These are phyloP conservation scores for Boletus pseudopeckii DNA, from an alignment of 768 basidiomycete genomes.

Conservation along the genomic window DNA sequence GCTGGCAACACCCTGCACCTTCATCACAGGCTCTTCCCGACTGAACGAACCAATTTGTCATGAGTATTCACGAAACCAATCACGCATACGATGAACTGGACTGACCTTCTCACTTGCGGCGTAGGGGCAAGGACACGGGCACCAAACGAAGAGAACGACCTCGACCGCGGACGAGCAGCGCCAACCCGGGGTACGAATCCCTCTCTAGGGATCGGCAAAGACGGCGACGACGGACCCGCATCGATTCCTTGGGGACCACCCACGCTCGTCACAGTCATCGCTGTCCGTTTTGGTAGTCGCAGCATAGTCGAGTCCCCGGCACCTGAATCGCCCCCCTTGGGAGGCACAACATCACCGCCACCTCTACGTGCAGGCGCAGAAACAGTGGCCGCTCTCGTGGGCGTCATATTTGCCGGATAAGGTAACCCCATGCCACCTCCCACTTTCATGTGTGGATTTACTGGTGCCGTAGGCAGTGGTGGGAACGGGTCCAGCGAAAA, in stretches of 20 bases:
- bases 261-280: neutral
- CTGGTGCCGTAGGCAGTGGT: slow-evolving; percentile 10
- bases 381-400: slow-evolving; percentile 31
- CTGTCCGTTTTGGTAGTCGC: slow-evolving; percentile 21
- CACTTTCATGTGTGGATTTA: neutral
- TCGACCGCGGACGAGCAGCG: slow-evolving; percentile 51
- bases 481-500: slow-evolving; percentile 56
- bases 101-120: slow-evolving; percentile 19
- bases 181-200: slow-evolving; percentile 62
- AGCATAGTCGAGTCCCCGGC: neutral
- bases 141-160: slow-evolving; percentile 76
- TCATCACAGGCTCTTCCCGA: slow-evolving; percentile 24
- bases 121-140: slow-evolving; percentile 18
- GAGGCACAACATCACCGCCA: neutral
- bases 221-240: neutral
- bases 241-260: neutral
- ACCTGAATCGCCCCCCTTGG: neutral
- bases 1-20: neutral
- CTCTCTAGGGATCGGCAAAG: slow-evolving; percentile 45
- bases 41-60: slow-evolving; percentile 4
- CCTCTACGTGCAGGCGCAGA: slow-evolving; percentile 29
- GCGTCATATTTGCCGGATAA: slow-evolving; percentile 2
- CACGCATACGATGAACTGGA: neutral
- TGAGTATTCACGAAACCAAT: neutral
- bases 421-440: neutral